Conservation (phyloP, 2,329 filamentous ascomycete species). For the Fusarium miscanthi region DNA sequence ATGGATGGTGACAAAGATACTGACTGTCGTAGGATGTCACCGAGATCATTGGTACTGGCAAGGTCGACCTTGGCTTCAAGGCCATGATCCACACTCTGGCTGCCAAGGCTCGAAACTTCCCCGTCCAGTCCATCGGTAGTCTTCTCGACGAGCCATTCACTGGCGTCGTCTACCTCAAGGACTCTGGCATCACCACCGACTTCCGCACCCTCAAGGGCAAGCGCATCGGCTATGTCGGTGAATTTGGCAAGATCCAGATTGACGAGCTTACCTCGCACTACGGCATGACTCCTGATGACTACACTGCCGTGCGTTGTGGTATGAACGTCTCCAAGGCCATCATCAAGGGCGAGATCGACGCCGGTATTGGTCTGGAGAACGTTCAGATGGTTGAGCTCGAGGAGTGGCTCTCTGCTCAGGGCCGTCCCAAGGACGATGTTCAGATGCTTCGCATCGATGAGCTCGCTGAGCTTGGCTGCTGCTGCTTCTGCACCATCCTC, state of each 20-base stretch:
- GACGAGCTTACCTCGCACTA: constrained; percentile 84
- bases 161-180: constrained; percentile 80
- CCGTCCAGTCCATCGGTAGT: constrained; percentile 77
- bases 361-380: constrained; percentile 81
- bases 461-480: constrained; percentile 82
- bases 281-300: constrained; percentile 77
- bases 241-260: constrained; percentile 87
- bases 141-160: constrained; percentile 85
- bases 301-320: constrained; percentile 80
- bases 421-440: constrained; percentile 73
- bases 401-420: constrained; percentile 75
- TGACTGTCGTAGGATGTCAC: constrained; percentile 71
- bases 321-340: constrained; percentile 86
- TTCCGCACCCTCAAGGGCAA: constrained; percentile 81
- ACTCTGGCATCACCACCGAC: constrained; percentile 78
- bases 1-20: accelerated
- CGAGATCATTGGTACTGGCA: constrained; percentile 81
- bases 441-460: constrained; percentile 86
- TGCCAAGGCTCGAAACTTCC: constrained; percentile 80
- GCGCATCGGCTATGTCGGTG: constrained; percentile 82
- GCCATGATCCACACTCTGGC: constrained; percentile 87
- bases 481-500: constrained; percentile 85
- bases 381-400: constrained; percentile 86
- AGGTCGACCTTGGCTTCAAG: constrained; percentile 83
- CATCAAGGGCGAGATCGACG: constrained; percentile 77